Percentiles rank a stretch among this genome's conserved stretches.
phyloP scores from a whole-genome alignment of 768 basidiomycete species.

The Phylloporus sp. region DNA sequence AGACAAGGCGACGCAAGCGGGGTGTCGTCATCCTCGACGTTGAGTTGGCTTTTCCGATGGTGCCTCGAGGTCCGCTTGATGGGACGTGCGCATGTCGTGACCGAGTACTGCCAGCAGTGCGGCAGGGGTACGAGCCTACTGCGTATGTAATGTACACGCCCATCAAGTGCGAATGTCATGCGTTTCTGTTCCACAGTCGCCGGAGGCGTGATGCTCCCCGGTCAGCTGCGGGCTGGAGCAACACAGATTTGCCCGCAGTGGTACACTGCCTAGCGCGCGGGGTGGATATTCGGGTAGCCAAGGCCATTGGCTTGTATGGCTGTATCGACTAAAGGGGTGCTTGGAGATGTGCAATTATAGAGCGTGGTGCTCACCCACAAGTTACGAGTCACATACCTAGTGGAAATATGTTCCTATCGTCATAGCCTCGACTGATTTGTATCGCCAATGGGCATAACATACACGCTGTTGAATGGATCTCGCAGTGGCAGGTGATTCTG shows the following conservation, averaged over 20 bases:
- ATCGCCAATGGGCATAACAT: not conserved
- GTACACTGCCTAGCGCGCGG: not conserved
- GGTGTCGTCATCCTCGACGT: not conserved
- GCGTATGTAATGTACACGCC: conserved; percentile 1
- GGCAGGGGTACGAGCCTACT: not conserved
- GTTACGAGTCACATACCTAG: conserved; percentile 1
- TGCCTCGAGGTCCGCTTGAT: conserved; percentile 17
- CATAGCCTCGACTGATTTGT: conserved; percentile 19
- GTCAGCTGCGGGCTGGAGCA: not conserved
- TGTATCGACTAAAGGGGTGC: not conserved
- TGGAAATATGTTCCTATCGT: conserved; percentile 1
- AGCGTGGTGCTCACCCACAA: not conserved
- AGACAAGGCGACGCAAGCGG: not conserved
- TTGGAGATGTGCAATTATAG: not conserved
- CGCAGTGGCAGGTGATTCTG: not conserved
- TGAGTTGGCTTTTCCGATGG: not conserved
- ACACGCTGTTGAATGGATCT: conserved; percentile 1
- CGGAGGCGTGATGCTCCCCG: not conserved
- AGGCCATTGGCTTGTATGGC: not conserved
- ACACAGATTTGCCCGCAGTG: not conserved
- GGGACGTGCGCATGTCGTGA: not conserved
- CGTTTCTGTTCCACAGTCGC: conserved; percentile 3
- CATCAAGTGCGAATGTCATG: not conserved
- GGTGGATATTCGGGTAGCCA: not conserved
- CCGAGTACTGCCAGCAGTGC: conserved; percentile 2